Evolutionary conservation across 2,329 filamentous ascomycete species (phyloP).

Genomic region (Boeremia exigua): DNA sequence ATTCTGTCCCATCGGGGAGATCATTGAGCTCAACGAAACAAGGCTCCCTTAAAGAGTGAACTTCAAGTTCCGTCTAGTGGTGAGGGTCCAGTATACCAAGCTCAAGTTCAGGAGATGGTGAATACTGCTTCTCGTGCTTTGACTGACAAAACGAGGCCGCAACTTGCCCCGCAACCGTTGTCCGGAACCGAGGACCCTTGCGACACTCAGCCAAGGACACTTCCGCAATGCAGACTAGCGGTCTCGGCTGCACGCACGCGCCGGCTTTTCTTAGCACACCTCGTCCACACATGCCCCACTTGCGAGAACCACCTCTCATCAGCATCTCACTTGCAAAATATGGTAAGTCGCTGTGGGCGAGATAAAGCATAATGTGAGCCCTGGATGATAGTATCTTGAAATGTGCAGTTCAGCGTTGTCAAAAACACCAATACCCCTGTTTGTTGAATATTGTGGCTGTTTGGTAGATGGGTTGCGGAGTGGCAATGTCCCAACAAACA

Average conservation of each 20-base stretch:
- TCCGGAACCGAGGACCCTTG: slow-evolving; percentile 4
- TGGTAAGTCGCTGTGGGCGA: not conserved
- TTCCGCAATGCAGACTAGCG: slow-evolving; percentile 14
- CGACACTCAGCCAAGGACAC: slow-evolving; percentile 19
- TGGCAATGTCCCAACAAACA: slow-evolving; percentile 18
- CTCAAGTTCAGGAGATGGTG: no score
- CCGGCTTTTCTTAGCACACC: slow-evolving; percentile 21
- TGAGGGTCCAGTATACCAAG: no score
- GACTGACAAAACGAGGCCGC: not conserved
- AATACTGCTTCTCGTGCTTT: not conserved
- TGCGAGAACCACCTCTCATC: slow-evolving; percentile 1
- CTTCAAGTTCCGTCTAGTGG: no score
- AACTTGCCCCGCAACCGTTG: not conserved
- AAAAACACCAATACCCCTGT: not conserved
- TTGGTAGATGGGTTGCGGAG: not conserved
- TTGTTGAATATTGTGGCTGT: slow-evolving; percentile 1
- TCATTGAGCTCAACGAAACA: slow-evolving; percentile 1
- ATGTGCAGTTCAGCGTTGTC: no score
- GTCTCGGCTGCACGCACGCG: slow-evolving; percentile 11
- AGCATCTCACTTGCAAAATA: not conserved
- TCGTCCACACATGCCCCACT: slow-evolving; percentile 3
- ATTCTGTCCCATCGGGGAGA: not conserved
- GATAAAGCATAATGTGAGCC: not conserved
- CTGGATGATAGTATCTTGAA: not conserved
- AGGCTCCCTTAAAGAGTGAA: not conserved